Conservation (phyloP, 306 rosid genomes). For the Sicyos baderoa region DNA sequence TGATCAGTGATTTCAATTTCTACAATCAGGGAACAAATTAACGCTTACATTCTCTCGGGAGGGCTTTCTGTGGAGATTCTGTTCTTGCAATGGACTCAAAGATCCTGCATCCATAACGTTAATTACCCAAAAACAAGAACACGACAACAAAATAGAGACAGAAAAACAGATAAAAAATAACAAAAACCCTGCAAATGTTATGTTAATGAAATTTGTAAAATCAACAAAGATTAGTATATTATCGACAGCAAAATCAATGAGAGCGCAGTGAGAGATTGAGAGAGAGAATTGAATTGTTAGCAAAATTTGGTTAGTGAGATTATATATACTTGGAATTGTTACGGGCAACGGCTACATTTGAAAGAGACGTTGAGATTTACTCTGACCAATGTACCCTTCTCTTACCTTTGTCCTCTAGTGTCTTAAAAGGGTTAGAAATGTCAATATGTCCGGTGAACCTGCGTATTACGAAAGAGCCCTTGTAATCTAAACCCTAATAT, state of each 20-base stretch:
- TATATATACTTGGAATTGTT: constrained; percentile 3
- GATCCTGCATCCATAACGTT: constrained; percentile 40
- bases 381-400: constrained; percentile 21
- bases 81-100: constrained; percentile 33
- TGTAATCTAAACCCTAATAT: background rate
- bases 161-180: no score
- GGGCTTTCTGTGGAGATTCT: constrained; percentile 26
- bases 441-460: background rate
- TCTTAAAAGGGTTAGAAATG: background rate
- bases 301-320: background rate
- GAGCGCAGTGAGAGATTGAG: background rate
- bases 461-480: background rate
- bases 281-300: background rate
- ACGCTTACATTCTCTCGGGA: constrained; percentile 30
- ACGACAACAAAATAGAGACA: background rate
- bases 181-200: background rate
- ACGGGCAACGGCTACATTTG: constrained; percentile 23
- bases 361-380: constrained; percentile 11
- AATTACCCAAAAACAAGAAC: constrained; percentile 15
- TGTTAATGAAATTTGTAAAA: background rate
- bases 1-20: background rate
- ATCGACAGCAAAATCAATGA: background rate
- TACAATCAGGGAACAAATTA: background rate
- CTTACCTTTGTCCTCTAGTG: no score
- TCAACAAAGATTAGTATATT: background rate